Conservation (phyloP, 192 early-diverging fungal species). For the Podila epigama region DNA sequence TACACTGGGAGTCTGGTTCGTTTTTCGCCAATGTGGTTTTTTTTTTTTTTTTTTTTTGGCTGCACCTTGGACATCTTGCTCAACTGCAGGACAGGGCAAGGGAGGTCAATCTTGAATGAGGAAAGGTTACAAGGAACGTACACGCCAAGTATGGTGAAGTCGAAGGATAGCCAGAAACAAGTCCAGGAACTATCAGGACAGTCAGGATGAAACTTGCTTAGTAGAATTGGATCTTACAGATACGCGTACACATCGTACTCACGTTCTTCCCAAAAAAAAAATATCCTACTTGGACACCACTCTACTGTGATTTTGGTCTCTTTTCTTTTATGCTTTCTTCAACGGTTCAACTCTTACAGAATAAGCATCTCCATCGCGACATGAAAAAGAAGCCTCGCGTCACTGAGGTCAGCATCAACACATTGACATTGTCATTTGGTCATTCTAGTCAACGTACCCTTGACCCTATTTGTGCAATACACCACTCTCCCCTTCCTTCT, state of each 20-base stretch:
- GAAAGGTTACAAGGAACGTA: too few species aligned
- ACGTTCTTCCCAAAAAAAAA: slow-evolving; percentile 20
- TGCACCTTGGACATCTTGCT: too few species aligned
- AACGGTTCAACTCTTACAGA: slow-evolving; percentile 18
- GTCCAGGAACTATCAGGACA: too few species aligned
- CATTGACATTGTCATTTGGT: background rate
- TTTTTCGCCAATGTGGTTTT: too few species aligned
- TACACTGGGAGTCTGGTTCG: too few species aligned
- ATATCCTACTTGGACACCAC: too few species aligned
- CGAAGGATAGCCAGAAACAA: too few species aligned
- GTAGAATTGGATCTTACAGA: too few species aligned
- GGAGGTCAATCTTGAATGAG: too few species aligned
- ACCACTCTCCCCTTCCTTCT: background rate
- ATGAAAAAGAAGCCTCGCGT: slow-evolving; percentile 57
- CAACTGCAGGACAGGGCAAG: too few species aligned
- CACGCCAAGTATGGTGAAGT: too few species aligned
- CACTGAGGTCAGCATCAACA: slow-evolving; percentile 53
- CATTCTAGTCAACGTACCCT: background rate
- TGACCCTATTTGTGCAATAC: background rate
- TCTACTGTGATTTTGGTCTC: slow-evolving; percentile 1
- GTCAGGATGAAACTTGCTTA: too few species aligned
- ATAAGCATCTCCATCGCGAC: slow-evolving; percentile 57
- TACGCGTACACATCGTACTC: slow-evolving; percentile 20
- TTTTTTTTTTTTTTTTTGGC: background rate
- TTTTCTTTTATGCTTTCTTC: slow-evolving; percentile 1